Evolutionary conservation across 345 rosid genomes (phyloP), one percentile per base, ranked within the genome.

Genomic region (Clausena lansium): DNA sequence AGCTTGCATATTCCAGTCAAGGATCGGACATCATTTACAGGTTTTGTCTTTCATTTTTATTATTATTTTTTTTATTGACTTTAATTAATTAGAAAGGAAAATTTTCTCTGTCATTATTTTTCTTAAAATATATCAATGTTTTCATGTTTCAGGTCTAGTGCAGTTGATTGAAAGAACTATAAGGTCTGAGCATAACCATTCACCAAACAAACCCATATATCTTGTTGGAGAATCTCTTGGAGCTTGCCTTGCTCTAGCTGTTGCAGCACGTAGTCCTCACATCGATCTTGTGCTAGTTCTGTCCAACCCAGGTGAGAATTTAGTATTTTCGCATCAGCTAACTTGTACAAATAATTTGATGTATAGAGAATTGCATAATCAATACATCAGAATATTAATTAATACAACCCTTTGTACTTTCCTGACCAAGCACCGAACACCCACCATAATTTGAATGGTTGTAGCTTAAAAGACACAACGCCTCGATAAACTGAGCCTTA

Each of bases 171-270:
- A 91, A 81, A 76, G 39, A 67, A 85, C 87, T 25, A 87, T 91
- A 41, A 84, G 68, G 80, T 78, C 88, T 50, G 89, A 89, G 79
- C 77, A 52, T 71, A 20, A 61, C 27, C 63, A 47, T 30, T 84
- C 81, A 11, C 93, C 91, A 17, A 81, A 78, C 22, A 80, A 87
- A 76, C 97, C 98, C 54, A 91, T 94, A 54, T 92, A 91, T 85
- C 85, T 94, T 70, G 89, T 91, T 70, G 98, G 97, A 59, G 97
- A 94, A 77, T 91, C 95, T 70, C 82, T 94, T 71, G 94, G 97
- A 83, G 94, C 87, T 64, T 92, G 97, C 84, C 82, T 92, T 32
- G 97, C 91, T 55, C 85, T 94, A 33, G 86, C 91, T 62, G 89
- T 91, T 70, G 95, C 95, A 0, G 89, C 92, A 63, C 86, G 87